These are phyloP conservation scores for Bretziella fagacearum DNA, from an alignment of 2,329 filamentous ascomycete genomes.

Conservation along the genomic window DNA sequence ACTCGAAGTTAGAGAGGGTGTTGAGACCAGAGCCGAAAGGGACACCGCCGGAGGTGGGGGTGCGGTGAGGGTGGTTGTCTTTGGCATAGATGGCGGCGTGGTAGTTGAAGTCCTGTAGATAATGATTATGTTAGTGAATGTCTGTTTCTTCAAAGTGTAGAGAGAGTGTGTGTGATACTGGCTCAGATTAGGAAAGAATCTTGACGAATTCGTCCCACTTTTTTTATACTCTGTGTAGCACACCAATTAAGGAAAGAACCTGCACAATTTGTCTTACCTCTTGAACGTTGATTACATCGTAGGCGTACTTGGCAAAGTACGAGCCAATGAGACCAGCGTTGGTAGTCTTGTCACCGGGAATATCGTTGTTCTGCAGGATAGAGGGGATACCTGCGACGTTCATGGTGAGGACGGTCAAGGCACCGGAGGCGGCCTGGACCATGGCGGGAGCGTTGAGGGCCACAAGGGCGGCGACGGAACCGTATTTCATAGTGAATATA, in stretches of 20 bases:
- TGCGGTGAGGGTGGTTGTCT: slow-evolving; percentile 42
- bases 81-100: slow-evolving; percentile 45
- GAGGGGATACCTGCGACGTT: slow-evolving; percentile 44
- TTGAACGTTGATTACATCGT: slow-evolving; percentile 48
- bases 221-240: no score
- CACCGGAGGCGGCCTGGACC: slow-evolving; percentile 17
- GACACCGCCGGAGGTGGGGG: slow-evolving; percentile 47
- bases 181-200: no score
- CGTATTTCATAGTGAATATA: slow-evolving; percentile 13
- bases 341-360: slow-evolving; percentile 42
- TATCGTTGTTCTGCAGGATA: slow-evolving; percentile 40
- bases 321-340: slow-evolving; percentile 41
- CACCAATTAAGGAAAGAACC: no score
- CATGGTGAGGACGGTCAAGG: slow-evolving; percentile 37
- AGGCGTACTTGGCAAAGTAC: slow-evolving; percentile 37
- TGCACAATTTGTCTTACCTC: slow-evolving; percentile 32
- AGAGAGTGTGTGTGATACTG: no score
- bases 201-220: no score
- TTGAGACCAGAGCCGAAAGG: slow-evolving; percentile 48
- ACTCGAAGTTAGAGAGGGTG: slow-evolving; percentile 41
- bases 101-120: slow-evolving; percentile 44
- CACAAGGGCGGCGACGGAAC: slow-evolving; percentile 5
- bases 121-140: slow-evolving; percentile 4
- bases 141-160: background rate
- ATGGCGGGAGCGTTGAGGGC: slow-evolving; percentile 9